These are phyloP conservation scores for Parachlorella kessleri DNA, from an alignment of 139 green algal species.

Conservation along the genomic window DNA sequence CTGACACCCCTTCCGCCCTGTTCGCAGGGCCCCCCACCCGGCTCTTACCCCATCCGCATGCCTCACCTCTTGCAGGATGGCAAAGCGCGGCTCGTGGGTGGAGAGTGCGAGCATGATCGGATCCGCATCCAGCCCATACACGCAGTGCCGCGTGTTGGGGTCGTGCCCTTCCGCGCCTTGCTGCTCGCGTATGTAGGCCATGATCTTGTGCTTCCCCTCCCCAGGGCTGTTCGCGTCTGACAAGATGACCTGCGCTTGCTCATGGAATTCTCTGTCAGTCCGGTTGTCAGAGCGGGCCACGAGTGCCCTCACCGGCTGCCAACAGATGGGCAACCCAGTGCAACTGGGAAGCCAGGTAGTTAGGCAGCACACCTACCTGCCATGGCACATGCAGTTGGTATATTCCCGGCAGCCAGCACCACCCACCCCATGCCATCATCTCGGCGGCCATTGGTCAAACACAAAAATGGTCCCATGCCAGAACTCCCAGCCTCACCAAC, in stretches of 20 bases:
- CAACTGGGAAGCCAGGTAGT: no score
- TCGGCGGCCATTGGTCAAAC: neutral
- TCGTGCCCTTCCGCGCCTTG: conserved; percentile 61
- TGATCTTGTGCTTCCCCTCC: conserved; percentile 99
- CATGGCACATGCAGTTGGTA: no score
- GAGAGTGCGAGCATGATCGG: conserved; percentile 98
- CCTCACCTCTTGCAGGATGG: conserved; percentile 84
- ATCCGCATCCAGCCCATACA: conserved; percentile 99
- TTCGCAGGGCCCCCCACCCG: neutral
- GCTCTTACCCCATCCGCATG: neutral
- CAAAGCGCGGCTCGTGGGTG: conserved; percentile 92
- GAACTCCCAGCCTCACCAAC: neutral
- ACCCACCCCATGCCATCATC: neutral
- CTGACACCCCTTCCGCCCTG: neutral
- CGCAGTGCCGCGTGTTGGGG: conserved; percentile 79
- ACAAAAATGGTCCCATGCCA: no score
- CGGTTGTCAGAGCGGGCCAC: no score
- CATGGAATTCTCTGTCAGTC: no score
- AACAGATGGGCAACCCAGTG: neutral
- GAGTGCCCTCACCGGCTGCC: no score
- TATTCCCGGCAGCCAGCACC: neutral
- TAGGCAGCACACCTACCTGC: no score
- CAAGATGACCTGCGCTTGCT: conserved; percentile 90
- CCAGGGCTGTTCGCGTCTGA: conserved; percentile 92
- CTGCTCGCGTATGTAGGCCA: conserved; percentile 91